Evolutionary conservation across 352 stramenopile genomes (phyloP), one percentile per base, ranked within the genome.

Genomic region (Sclerospora graminicola): DNA sequence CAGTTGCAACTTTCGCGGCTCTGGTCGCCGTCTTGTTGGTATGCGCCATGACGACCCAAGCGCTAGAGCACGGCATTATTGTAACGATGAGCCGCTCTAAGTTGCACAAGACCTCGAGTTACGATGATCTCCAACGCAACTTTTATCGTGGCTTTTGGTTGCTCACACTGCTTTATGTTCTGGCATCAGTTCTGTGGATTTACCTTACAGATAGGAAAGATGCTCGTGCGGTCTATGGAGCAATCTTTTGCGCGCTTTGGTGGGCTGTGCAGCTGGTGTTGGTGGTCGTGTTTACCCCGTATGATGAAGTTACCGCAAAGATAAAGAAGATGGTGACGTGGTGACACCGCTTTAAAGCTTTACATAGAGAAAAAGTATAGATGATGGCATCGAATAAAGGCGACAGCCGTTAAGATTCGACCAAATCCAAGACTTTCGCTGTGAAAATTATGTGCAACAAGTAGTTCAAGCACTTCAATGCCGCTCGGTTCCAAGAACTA

Each of bases 111-210:
- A 30, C 41, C 19, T 60, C 56, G 36, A 58, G 49, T 32, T 51
- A 70, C 29, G 50, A 47, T 11, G 50, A 63, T 27, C 54, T 84
- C n/a, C 53, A 49, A 8, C 29, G 58, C 20, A 40, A 65, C 24
- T 86, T 84, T 50, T 86, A 89, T 51, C 71, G 75, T 36, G 38
- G 51, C 24, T 89, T 81, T 45, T 89, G 76, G 76, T 49, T 67
- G n/a, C 30, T 64, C 14, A 66, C 63, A 8, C 11, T 76, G n/a
- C 38, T 62, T 11, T 73, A 73, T 35, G 35, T 81, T 16, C 0
- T 72, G 18, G 41, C 37, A 11, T 53, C 62, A 15, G 45, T 54
- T 16, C 31, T 82, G 2, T 89, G 76, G 76, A 60, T 89, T 20
- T 81, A 78, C 45, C 43, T 69, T 11, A 81, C 76, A 3, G 69